These are phyloP conservation scores for Coemansia sp. DNA, from an alignment of 192 early-diverging fungal genomes.

Conservation along the genomic window DNA sequence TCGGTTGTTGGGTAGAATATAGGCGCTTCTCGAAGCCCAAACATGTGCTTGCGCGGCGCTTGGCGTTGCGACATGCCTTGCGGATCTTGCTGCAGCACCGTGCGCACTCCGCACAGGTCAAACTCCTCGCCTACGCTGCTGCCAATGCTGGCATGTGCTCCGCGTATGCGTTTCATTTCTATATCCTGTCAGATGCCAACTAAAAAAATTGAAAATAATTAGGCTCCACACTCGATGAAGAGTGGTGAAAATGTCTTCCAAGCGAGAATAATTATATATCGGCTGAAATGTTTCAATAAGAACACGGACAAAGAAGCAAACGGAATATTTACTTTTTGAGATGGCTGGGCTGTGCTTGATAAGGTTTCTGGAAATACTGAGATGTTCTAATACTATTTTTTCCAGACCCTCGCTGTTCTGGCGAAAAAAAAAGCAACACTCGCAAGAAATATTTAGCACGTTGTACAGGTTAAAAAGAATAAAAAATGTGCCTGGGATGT, in stretches of 20 bases:
- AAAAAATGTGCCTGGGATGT: background rate
- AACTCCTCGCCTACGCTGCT: conserved; percentile 11
- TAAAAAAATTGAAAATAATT: background rate
- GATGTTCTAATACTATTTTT: no score
- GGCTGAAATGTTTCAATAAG: background rate
- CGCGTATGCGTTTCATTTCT: conserved; percentile 46
- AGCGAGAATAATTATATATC: no score
- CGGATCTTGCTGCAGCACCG: conserved; percentile 23
- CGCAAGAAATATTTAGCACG: no score
- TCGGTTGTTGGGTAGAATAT: conserved; percentile 76
- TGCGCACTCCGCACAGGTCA: conserved; percentile 29
- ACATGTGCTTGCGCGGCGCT: conserved; percentile 53
- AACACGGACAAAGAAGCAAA: background rate
- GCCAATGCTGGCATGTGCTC: conserved; percentile 21
- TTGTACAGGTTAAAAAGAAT: background rate
- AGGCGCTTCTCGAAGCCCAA: conserved; percentile 75
- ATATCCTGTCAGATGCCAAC: background rate
- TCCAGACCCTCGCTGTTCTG: no score
- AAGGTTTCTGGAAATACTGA: no score
- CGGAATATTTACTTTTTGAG: background rate
- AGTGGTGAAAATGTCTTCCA: background rate
- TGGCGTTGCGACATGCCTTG: conserved; percentile 31
- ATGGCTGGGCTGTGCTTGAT: no score
- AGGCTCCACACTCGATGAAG: no score
- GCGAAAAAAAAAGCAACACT: background rate